These are phyloP conservation scores for Coffea eugenioides DNA, from an alignment of 257 asterid genomes.

Conservation along the genomic window DNA sequence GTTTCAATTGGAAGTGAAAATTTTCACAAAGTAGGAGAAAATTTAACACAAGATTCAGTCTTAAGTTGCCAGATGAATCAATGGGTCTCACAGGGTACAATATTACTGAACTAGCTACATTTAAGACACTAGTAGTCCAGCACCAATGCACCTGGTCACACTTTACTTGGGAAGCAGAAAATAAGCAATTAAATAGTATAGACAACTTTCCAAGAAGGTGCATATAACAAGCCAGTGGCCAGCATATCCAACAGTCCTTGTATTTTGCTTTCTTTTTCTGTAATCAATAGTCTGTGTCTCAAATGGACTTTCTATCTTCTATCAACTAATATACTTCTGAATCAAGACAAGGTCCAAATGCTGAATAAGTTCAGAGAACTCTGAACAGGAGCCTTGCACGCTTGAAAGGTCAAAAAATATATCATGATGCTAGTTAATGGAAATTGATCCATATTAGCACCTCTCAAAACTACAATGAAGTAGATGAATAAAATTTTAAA, in stretches of 20 bases:
- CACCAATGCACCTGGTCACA: not conserved
- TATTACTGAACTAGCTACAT: constrained; percentile 1
- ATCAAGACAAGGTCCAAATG: not conserved
- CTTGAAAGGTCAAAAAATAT: not conserved
- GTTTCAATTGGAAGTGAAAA: not conserved
- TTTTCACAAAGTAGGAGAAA: not conserved
- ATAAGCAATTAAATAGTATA: not conserved
- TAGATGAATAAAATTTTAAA: no score
- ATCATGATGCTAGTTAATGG: not conserved
- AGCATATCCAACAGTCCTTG: not conserved
- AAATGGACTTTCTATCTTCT: not conserved
- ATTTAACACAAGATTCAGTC: not conserved
- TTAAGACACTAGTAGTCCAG: not conserved
- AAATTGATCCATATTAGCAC: not conserved
- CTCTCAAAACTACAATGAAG: not conserved
- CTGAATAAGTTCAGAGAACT: not conserved
- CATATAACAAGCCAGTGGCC: not conserved
- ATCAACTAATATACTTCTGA: not conserved
- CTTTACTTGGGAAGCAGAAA: not conserved
- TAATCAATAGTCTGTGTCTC: not conserved
- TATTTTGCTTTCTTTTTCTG: not conserved
- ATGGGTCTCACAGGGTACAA: not conserved
- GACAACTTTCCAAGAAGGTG: not conserved
- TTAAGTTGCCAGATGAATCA: not conserved
- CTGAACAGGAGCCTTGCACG: not conserved